phyloP scores from a whole-genome alignment of 805 yeast species.

The Torulaspora gathmanii region DNA sequence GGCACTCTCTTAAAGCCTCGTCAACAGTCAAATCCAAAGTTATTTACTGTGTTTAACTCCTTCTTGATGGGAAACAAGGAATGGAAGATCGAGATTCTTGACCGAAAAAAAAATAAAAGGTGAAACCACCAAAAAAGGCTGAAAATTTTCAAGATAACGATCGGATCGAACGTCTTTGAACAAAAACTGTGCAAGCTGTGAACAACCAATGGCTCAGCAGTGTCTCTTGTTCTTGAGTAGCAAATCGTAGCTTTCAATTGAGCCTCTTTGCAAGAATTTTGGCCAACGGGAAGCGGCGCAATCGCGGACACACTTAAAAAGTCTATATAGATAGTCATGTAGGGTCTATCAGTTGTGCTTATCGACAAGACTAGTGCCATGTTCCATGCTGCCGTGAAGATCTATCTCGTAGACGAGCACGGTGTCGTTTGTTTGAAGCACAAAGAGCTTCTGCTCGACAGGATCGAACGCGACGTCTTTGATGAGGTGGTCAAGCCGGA shows the following conservation, averaged over 20 bases:
- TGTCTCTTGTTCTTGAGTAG: background rate
- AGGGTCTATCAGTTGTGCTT: background rate
- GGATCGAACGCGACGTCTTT: constrained; percentile 15
- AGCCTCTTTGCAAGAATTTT: background rate
- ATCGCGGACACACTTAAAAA: background rate
- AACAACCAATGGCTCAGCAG: background rate
- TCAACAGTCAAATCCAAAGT: background rate
- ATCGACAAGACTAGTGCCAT: too few relatives aligned
- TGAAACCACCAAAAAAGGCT: constrained; percentile 6
- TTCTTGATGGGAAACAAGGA: constrained; percentile 11
- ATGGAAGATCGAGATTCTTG: constrained; percentile 8
- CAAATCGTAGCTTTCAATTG: background rate
- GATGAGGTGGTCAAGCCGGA: constrained; percentile 13
- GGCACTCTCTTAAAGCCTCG: background rate
- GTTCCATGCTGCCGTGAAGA: background rate
- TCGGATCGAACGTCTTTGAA: background rate
- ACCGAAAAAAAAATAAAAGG: constrained; percentile 3
- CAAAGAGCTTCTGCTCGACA: constrained; percentile 5
- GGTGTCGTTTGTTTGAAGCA: constrained; percentile 16
- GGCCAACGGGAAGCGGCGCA: background rate
- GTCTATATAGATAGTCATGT: background rate
- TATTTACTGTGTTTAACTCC: constrained; percentile 1
- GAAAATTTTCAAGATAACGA: constrained; percentile 1
- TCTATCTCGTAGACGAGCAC: constrained; percentile 9
- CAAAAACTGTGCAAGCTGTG: background rate